A percentile compares a stretch with the other conserved stretches of the same genome.
Conservation (phyloP, 352 stramenopile genomes). For the Globisporangium iwayamae region DNA sequence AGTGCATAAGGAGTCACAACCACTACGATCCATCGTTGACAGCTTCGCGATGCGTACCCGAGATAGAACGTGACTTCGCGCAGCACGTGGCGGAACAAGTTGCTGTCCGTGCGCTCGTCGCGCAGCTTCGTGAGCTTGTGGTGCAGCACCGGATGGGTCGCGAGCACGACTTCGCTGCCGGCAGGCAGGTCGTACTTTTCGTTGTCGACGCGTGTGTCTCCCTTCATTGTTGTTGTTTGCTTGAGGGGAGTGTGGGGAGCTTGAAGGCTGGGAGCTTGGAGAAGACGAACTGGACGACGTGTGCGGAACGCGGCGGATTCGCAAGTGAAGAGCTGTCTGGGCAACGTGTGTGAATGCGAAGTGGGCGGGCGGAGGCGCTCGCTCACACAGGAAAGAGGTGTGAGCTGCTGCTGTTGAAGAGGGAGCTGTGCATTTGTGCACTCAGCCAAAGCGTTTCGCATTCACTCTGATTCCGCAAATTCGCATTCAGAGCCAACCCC, state of each 20-base stretch:
- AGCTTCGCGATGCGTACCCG: slow-evolving; percentile 67
- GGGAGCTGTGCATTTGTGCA: background rate
- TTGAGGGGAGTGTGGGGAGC: background rate
- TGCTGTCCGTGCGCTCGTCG: slow-evolving; percentile 90
- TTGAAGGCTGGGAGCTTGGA: background rate
- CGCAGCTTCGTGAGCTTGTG: slow-evolving; percentile 97
- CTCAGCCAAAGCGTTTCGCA: slow-evolving; percentile 7
- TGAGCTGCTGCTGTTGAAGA: slow-evolving; percentile 5
- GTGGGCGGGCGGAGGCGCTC: background rate
- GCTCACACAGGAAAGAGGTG: background rate
- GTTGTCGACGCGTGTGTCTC: slow-evolving; percentile 62
- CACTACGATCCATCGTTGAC: background rate
- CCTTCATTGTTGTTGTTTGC: slow-evolving; percentile 34
- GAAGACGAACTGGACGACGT: slow-evolving; percentile 11
- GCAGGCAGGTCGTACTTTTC: slow-evolving; percentile 55
- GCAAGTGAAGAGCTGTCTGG: slow-evolving; percentile 16
- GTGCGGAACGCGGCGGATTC: slow-evolving; percentile 16
- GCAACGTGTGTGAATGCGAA: slow-evolving; percentile 14
- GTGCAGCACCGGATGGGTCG: slow-evolving; percentile 88
- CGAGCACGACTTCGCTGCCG: slow-evolving; percentile 79
- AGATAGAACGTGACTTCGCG: slow-evolving; percentile 98
- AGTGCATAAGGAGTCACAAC: background rate
- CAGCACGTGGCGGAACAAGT: slow-evolving; percentile 93
- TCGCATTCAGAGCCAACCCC: slow-evolving; percentile 15
- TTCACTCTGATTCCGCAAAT: slow-evolving; percentile 21